Base-by-base conservation (phyloP, 495 filamentous ascomycete genomes). In the Thozetella sp. region DNA sequence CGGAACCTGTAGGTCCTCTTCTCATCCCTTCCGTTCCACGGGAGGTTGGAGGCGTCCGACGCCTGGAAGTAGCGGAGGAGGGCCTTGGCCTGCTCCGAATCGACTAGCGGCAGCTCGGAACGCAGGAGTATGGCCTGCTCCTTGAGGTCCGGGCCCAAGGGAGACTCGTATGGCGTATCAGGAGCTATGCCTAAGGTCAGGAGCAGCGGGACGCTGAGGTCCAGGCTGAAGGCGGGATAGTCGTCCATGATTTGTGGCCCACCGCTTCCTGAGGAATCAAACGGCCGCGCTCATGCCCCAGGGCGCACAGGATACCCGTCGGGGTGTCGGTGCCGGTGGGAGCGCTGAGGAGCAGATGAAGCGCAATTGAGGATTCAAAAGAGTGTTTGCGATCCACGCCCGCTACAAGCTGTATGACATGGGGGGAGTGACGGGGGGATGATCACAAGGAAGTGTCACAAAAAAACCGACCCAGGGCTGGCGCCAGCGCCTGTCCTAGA, bases 181-280 rank as follows among this genome's bases (percentile, higher is more conserved):
- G 55, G 61, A 30, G 84, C 82, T 3, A 96, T 79, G 6, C 93
- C 93, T 22, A 90, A 92, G 25, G 95, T 80, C 22, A 96, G 72
- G 58, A 97, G 75, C 34, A 95, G 82, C 17, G 93, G 93, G 58
- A 92, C 77, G 69, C 92, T 92, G 74, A 93, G 92, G 72, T 86
- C 83, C 75, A 93, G 78, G 75, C 92, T 94, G 67, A 88, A 86
- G 63, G 80, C 70, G 40, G 93, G 91, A 75, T 95, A 97, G 61
- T 86, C 92, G 78, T 97, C 92, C 93, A 97, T 97, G 26, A 50
- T 27, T 48, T n/a, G 12, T 48, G 10, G 43, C 20, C 43, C 43
- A 20, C 43, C 43, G 43, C 43, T 48, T 48, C 10, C 43, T 20
- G 4, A n/a, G 43, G 43, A 10, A 13, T 48, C n/a, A 48, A n/a